Base-by-base conservation (phyloP, 495 filamentous ascomycete genomes). In the Saxophila tyrrhenica region DNA sequence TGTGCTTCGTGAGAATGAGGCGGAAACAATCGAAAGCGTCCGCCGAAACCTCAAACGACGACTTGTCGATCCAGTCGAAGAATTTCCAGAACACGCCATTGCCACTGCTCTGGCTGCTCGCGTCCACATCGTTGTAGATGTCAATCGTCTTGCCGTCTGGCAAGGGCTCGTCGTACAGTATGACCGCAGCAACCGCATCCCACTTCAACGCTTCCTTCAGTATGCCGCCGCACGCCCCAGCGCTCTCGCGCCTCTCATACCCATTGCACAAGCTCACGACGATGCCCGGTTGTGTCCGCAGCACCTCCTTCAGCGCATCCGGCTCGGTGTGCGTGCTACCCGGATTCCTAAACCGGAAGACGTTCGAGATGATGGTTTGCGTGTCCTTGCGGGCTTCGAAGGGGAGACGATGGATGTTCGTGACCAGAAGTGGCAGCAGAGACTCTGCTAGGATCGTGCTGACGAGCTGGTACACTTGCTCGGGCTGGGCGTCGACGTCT, bases 21-120 rank as follows among this genome's bases (percentile, higher is more conserved):
- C 91, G 76, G 68, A 99, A 99, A 7, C 91, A 97, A 39, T 87
- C 92, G 63, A 97, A 99, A 0, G 94, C 90, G 72, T 97, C 94
- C 25, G 94, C 90, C 62, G 89, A 90, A 54, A 97, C 85, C 72
- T 99, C 94, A 67, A 99, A 99, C 17, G 84, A 88, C 56, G 87
- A 84, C 63, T 85, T 82, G 66, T 97, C 88, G 53, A 99, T 95
- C 86, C 90, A 99, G 46, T 86, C 78, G 64, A 99, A 99, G 70
- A 97, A 97, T n/a, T 76, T 79, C 94, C 94, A 99, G 65, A 99
- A 96, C 1, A 95, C 78, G 0, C 90, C 90, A 15, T 78, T 74
- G 17, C 89, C 89, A 11, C 73, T 80, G 58, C 88, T 83, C 25
- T 74, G 78, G 13, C 76, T 67, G 23, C 81, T 79, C 20, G 79